Conservation (phyloP, 768 basidiomycete species). For the Leucosporidium scottii region DNA sequence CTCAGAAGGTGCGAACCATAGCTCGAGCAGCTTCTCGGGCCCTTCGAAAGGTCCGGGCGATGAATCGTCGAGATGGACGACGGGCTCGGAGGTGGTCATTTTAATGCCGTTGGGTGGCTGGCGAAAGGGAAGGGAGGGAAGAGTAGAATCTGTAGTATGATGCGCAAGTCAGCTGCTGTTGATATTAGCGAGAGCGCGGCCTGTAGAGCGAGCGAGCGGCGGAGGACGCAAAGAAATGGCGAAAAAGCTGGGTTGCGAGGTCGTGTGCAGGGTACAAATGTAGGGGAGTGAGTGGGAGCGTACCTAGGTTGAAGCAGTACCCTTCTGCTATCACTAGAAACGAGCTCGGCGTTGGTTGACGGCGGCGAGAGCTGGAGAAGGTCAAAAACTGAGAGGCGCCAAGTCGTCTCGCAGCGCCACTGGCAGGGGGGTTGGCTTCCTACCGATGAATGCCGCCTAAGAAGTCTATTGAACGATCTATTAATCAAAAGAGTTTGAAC, state of each 20-base stretch:
- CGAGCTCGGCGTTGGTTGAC: too few relatives aligned
- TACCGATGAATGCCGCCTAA: neutral
- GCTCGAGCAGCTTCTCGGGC: slow-evolving; percentile 60
- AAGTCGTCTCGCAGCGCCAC: too few relatives aligned
- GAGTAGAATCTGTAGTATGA: neutral
- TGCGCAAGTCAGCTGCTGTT: neutral
- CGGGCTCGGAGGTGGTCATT: neutral
- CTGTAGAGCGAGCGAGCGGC: too few relatives aligned
- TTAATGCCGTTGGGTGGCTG: neutral
- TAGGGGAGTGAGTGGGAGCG: too few relatives aligned
- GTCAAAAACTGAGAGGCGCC: too few relatives aligned
- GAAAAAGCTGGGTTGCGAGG: neutral
- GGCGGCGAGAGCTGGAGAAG: too few relatives aligned
- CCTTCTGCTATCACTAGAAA: too few relatives aligned
- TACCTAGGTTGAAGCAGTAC: too few relatives aligned
- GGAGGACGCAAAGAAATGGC: too few relatives aligned
- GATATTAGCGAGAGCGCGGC: too few relatives aligned
- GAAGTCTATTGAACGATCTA: neutral
- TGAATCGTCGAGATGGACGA: neutral
- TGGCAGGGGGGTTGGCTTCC: too few relatives aligned
- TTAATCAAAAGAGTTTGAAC: neutral
- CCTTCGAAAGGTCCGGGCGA: slow-evolving; percentile 15
- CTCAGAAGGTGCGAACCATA: slow-evolving; percentile 87
- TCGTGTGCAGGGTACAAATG: neutral
- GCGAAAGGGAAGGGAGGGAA: neutral